Percentiles rank a stretch among this genome's conserved stretches.
These are phyloP conservation scores for Lanmaoa pseudosensibilis DNA, from an alignment of 768 basidiomycete species.

Conservation along the genomic window DNA sequence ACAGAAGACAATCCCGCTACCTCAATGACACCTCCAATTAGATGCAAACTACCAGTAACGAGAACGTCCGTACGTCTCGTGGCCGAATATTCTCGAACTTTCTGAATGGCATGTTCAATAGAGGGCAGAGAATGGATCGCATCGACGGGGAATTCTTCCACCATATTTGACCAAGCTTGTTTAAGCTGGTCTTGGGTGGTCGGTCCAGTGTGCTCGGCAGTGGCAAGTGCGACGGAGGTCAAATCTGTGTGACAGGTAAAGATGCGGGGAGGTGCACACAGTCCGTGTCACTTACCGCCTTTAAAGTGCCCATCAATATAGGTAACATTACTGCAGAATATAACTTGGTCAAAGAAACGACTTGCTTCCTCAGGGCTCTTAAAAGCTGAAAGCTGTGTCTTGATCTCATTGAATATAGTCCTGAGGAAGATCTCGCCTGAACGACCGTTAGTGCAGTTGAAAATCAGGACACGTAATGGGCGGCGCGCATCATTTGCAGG, in stretches of 20 bases:
- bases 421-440: constrained; percentile 73
- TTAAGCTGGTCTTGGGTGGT: constrained; percentile 77
- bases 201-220: constrained; percentile 61
- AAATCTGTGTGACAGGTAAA: constrained; percentile 55
- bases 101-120: constrained; percentile 82
- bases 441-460: constrained; percentile 93
- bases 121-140: constrained; percentile 80
- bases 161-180: constrained; percentile 65
- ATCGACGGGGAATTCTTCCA: constrained; percentile 58
- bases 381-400: constrained; percentile 45
- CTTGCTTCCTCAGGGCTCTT: constrained; percentile 38
- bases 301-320: constrained; percentile 89
- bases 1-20: constrained; percentile 78
- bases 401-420: constrained; percentile 53
- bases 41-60: constrained; percentile 89
- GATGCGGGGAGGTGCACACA: neutral
- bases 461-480: constrained; percentile 66
- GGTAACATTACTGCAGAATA: constrained; percentile 97
- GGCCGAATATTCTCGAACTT: constrained; percentile 48
- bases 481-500: constrained; percentile 21
- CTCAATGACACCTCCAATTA: constrained; percentile 93
- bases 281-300: constrained; percentile 58
- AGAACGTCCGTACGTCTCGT: constrained; percentile 56
- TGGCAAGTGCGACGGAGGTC: constrained; percentile 63
- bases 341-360: constrained; percentile 75